phyloP scores from a whole-genome alignment of 768 basidiomycete genomes.

The Hydnomerulius pinastri region DNA sequence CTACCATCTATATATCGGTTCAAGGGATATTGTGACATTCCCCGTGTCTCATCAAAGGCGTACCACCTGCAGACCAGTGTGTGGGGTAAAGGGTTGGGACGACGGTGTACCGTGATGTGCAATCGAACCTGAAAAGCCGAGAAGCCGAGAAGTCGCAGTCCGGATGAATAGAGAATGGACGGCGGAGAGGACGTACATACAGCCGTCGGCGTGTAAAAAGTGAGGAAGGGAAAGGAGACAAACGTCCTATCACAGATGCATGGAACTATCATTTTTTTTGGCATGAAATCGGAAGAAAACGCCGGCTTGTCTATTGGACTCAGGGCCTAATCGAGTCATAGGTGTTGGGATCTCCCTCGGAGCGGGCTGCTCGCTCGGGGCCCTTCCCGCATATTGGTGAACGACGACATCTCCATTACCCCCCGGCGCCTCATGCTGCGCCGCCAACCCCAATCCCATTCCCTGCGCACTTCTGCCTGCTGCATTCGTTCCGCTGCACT shows the following conservation, averaged over 20 bases:
- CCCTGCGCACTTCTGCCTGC: slow-evolving; percentile 16
- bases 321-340: slow-evolving; percentile 28
- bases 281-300: neutral
- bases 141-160: too few species aligned
- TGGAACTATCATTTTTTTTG: neutral
- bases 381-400: slow-evolving; percentile 29
- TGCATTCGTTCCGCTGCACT: slow-evolving; percentile 26
- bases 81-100: too few species aligned
- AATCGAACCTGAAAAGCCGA: too few species aligned
- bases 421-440: slow-evolving; percentile 22
- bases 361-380: slow-evolving; percentile 14
- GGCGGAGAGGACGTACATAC: too few species aligned
- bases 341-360: slow-evolving; percentile 31
- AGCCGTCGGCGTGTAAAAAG: too few species aligned
- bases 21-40: too few species aligned
- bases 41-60: too few species aligned
- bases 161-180: too few species aligned
- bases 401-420: slow-evolving; percentile 26
- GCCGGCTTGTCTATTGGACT: neutral
- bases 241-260: neutral
- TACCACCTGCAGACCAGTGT: too few species aligned
- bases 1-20: too few species aligned
- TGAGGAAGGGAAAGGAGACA: neutral
- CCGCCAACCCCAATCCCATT: slow-evolving; percentile 16
- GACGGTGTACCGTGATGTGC: too few species aligned